phyloP scores from a whole-genome alignment of 108 stramenopile species.

The Aurantiochytrium sp. region DNA sequence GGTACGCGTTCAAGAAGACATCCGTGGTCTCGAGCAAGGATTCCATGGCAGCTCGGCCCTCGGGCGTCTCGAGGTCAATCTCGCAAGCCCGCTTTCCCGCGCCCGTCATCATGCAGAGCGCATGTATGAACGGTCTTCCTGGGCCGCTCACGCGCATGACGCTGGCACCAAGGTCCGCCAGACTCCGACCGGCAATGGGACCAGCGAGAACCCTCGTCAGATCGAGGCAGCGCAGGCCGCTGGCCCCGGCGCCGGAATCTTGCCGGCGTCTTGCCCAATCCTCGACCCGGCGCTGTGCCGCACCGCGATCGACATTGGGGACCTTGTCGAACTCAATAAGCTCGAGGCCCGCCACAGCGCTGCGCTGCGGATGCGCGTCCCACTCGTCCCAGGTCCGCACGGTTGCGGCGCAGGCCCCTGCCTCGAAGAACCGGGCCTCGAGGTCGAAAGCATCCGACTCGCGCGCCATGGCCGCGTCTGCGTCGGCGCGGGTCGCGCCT shows the following conservation, averaged over 20 bases:
- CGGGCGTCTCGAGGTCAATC: neutral
- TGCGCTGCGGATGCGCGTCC: neutral
- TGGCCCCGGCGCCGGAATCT: neutral
- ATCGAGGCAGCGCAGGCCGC: neutral
- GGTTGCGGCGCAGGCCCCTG: neutral
- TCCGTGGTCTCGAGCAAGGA: neutral
- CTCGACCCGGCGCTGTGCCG: neutral
- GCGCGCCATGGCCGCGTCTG: neutral
- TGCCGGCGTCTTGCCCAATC: neutral
- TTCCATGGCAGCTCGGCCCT: neutral
- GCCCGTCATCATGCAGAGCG: neutral
- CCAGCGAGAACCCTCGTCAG: neutral
- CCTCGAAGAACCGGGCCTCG: neutral
- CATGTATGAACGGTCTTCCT: neutral
- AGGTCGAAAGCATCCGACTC: neutral
- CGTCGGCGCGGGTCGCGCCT: neutral
- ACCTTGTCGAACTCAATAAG: slow-evolving; percentile 15
- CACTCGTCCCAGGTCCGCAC: neutral
- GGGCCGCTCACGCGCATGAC: neutral
- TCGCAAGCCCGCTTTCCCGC: neutral
- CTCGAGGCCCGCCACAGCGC: neutral
- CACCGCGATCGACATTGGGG: no score
- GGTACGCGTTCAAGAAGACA: slow-evolving; percentile 5
- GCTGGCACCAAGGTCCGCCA: neutral
- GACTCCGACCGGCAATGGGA: slow-evolving; percentile 1